A percentile compares a stretch with the other conserved stretches of the same genome.
These are phyloP conservation scores for Streptanthus diversifolius DNA, from an alignment of 345 rosid genomes.

Conservation along the genomic window DNA sequence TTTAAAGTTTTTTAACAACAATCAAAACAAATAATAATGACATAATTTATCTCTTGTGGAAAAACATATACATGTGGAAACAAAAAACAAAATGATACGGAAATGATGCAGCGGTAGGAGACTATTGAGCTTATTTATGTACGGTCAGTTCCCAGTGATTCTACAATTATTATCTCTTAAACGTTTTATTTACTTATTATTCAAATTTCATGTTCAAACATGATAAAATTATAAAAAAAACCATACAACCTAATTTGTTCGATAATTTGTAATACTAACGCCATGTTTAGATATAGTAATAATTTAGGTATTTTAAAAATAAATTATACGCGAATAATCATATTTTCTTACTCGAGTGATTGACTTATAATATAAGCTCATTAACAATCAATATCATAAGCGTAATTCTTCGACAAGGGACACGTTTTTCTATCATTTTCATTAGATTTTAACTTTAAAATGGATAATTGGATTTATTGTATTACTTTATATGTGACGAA, in stretches of 20 bases:
- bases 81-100: constrained; percentile 28
- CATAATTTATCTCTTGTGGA: constrained; percentile 9
- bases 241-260: not conserved
- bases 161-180: not conserved
- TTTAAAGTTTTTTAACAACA: constrained; percentile 10
- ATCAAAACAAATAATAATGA: constrained; percentile 21
- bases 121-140: constrained; percentile 31
- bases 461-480: constrained; percentile 12
- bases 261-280: not conserved
- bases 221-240: not conserved
- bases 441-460: not conserved
- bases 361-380: not conserved
- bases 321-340: not conserved
- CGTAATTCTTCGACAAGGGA: not conserved
- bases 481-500: constrained; percentile 7
- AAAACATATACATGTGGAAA: constrained; percentile 10
- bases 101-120: constrained; percentile 18
- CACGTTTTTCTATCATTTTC: constrained; percentile 14
- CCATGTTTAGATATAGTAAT: not conserved
- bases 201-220: not conserved
- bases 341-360: not conserved
- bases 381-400: not conserved
- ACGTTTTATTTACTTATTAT: not conserved
- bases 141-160: constrained; percentile 29
- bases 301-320: not conserved